These are phyloP conservation scores for Paraphoma sp. DNA, from an alignment of 2,329 filamentous ascomycete species.

Conservation along the genomic window DNA sequence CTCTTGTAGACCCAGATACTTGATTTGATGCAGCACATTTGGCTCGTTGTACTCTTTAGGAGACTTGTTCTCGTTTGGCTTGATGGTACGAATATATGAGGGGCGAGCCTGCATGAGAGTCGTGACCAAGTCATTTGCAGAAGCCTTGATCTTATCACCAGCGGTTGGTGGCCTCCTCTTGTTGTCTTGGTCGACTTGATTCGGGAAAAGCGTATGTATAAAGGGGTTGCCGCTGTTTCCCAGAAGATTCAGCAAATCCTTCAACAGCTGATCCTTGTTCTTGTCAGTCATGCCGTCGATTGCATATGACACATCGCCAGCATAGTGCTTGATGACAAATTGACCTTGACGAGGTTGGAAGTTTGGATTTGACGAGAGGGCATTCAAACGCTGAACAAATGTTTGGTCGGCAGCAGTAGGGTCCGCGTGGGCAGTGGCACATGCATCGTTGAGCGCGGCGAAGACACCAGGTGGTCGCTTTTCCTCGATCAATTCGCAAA, in stretches of 20 bases:
- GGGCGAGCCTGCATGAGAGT: slow-evolving; percentile 97
- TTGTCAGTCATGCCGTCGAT: slow-evolving; percentile 98
- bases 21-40: slow-evolving; percentile 97
- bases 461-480: slow-evolving; percentile 90
- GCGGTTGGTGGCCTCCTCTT: slow-evolving; percentile 91
- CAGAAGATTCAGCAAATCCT: slow-evolving; percentile 89
- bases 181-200: slow-evolving; percentile 95
- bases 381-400: slow-evolving; percentile 91
- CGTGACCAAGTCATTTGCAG: slow-evolving; percentile 91
- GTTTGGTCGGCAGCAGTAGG: slow-evolving; percentile 92
- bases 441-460: slow-evolving; percentile 95
- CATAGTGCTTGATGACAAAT: slow-evolving; percentile 99
- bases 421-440: slow-evolving; percentile 97
- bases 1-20: slow-evolving; percentile 98
- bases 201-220: slow-evolving; percentile 85
- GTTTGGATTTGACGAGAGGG: slow-evolving; percentile 85
- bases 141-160: slow-evolving; percentile 93
- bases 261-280: slow-evolving; percentile 97
- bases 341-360: slow-evolving; percentile 91
- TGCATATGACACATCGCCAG: slow-evolving; percentile 92
- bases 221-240: slow-evolving; percentile 84
- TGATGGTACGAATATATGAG: slow-evolving; percentile 98
- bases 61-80: slow-evolving; percentile 99
- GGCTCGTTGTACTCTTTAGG: slow-evolving; percentile 87
- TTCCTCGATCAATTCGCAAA: slow-evolving; percentile 96